Evolutionary conservation across 1,139 yeast species (phyloP).

Genomic region (Candida tropicalis): DNA sequence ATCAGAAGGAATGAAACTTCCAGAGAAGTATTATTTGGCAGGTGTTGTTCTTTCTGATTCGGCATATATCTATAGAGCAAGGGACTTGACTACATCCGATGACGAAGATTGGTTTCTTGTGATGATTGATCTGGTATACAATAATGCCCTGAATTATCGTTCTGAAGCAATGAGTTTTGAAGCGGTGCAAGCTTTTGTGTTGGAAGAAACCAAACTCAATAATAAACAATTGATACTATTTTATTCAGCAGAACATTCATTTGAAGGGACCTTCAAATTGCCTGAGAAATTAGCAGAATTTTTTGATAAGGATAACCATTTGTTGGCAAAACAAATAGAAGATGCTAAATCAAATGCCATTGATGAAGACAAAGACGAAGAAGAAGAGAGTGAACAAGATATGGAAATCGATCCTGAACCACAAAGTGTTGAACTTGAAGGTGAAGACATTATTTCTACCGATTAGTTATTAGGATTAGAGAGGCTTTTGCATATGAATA

Average conservation of each 20-base stretch:
- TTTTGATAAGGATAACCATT: slow-evolving; percentile 23
- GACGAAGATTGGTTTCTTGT: slow-evolving; percentile 24
- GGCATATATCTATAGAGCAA: slow-evolving; percentile 29
- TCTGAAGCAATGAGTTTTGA: slow-evolving; percentile 25
- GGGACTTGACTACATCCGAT: slow-evolving; percentile 1
- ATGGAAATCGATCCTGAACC: background rate
- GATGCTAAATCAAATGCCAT: slow-evolving; percentile 6
- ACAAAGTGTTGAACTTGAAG: background rate
- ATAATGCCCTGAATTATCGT: slow-evolving; percentile 20
- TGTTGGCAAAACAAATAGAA: slow-evolving; percentile 8
- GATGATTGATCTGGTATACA: slow-evolving; percentile 12
- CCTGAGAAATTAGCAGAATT: slow-evolving; percentile 20
- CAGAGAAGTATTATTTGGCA: slow-evolving; percentile 26
- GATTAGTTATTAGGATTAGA: background rate
- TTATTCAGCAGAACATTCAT: slow-evolving; percentile 21
- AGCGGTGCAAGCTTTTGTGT: slow-evolving; percentile 20
- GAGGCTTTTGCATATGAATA: no score
- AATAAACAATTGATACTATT: slow-evolving; percentile 22
- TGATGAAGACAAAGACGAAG: background rate
- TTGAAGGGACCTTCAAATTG: slow-evolving; percentile 12
- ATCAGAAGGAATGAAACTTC: slow-evolving; percentile 16
- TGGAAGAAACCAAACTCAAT: slow-evolving; percentile 19
- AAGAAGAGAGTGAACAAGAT: background rate
- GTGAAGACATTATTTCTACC: background rate
- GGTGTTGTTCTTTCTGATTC: slow-evolving; percentile 34